Conservation (phyloP, 176 grass and related monocot species). For the Eleusine indica region DNA sequence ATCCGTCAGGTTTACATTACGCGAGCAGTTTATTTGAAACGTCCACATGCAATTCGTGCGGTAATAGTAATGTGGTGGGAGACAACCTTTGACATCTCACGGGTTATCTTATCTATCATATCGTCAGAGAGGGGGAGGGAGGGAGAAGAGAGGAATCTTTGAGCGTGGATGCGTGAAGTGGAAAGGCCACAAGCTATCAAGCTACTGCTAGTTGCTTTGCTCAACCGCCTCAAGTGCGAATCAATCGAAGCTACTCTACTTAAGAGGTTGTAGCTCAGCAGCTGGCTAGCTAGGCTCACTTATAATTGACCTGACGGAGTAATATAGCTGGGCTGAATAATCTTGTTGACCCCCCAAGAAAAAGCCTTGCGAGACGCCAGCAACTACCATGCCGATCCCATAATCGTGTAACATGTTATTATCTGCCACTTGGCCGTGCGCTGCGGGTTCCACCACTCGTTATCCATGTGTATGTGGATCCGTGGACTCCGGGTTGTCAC, state of each 20-base stretch:
- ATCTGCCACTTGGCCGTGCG: background rate
- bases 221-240: background rate
- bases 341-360: background rate
- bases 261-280: background rate
- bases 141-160: conserved; percentile 35
- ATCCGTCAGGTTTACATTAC: no score
- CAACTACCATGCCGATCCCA: background rate
- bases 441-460: background rate
- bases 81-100: conserved; percentile 29
- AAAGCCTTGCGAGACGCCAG: background rate
- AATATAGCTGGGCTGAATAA: background rate
- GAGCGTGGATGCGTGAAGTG: conserved; percentile 16
- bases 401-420: background rate
- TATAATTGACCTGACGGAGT: background rate
- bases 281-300: conserved; percentile 4
- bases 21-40: background rate
- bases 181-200: background rate
- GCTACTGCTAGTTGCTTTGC: background rate
- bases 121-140: no score
- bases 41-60: background rate
- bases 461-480: background rate
- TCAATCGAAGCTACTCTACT: background rate
- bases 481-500: no score
- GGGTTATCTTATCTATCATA: background rate
- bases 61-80: background rate